These are phyloP conservation scores for Micractinium sp. DNA, from an alignment of 139 green algal genomes.

Conservation along the genomic window DNA sequence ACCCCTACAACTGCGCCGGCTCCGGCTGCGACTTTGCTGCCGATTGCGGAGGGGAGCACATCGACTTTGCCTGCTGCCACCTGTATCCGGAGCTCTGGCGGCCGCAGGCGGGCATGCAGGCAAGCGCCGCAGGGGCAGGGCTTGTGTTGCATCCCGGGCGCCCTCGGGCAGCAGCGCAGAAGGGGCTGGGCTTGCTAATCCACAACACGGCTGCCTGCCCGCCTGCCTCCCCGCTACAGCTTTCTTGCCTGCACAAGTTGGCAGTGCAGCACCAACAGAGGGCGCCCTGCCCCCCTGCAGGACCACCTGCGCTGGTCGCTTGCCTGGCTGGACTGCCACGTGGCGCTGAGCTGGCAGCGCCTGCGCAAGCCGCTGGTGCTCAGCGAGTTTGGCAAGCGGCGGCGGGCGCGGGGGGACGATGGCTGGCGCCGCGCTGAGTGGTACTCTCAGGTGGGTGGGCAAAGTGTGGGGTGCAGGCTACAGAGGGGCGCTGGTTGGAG, in stretches of 20 bases:
- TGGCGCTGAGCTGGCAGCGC: slow-evolving; percentile 2
- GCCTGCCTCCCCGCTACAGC: background rate
- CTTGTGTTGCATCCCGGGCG: background rate
- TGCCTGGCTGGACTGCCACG: slow-evolving; percentile 32
- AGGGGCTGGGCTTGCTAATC: background rate
- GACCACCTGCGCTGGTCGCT: slow-evolving; percentile 24
- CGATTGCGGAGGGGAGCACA: slow-evolving; percentile 43
- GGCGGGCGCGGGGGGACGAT: background rate
- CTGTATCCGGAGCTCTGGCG: slow-evolving; percentile 79
- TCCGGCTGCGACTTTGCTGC: slow-evolving; percentile 70
- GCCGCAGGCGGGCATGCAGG: slow-evolving; percentile 27
- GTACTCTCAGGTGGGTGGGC: background rate
- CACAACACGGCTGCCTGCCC: background rate
- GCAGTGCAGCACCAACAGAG: background rate
- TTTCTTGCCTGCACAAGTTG: background rate
- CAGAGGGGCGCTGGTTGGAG: too few species aligned
- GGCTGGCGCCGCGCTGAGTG: background rate
- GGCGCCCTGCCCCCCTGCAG: background rate
- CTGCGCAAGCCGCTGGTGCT: slow-evolving; percentile 71
- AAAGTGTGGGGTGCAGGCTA: background rate
- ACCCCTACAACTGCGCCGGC: slow-evolving; percentile 13
- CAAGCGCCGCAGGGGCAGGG: background rate
- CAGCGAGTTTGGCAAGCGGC: slow-evolving; percentile 65
- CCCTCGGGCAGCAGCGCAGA: background rate
- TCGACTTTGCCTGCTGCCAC: slow-evolving; percentile 78